A percentile compares a stretch with the other conserved stretches of the same genome.
Conservation (phyloP, 768 basidiomycete species). For the Cyathus striatus region DNA sequence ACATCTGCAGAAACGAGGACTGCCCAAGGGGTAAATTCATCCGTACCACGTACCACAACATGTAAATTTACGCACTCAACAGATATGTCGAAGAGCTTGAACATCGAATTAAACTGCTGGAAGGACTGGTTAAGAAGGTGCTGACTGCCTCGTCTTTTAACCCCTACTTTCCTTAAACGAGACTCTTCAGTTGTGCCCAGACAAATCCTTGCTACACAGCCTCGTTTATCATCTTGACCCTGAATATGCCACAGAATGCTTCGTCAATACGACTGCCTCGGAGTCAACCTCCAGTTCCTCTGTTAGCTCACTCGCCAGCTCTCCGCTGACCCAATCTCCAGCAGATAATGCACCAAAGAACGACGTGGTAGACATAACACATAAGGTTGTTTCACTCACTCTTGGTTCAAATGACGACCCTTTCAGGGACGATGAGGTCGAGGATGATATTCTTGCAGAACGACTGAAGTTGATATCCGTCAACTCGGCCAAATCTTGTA, state of each 20-base stretch:
- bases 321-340: too few relatives aligned
- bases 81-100: not conserved
- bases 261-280: not conserved
- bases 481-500: conserved; percentile 5
- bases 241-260: not conserved
- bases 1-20: not conserved
- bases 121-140: not conserved
- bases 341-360: too few relatives aligned
- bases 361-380: not conserved
- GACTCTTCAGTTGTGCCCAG: not conserved
- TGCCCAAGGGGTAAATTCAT: not conserved
- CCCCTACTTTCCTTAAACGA: too few relatives aligned
- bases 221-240: not conserved
- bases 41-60: not conserved
- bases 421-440: not conserved
- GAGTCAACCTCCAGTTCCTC: too few relatives aligned
- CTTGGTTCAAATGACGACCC: not conserved
- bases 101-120: not conserved
- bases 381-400: not conserved
- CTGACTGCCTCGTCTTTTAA: too few relatives aligned
- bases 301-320: too few relatives aligned
- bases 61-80: not conserved
- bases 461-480: not conserved
- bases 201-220: not conserved
- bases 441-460: not conserved